Percentiles rank a stretch among this genome's conserved stretches.
Evolutionary conservation across 2,329 filamentous ascomycete species (phyloP).

Genomic region (Waltergamsia citrina): DNA sequence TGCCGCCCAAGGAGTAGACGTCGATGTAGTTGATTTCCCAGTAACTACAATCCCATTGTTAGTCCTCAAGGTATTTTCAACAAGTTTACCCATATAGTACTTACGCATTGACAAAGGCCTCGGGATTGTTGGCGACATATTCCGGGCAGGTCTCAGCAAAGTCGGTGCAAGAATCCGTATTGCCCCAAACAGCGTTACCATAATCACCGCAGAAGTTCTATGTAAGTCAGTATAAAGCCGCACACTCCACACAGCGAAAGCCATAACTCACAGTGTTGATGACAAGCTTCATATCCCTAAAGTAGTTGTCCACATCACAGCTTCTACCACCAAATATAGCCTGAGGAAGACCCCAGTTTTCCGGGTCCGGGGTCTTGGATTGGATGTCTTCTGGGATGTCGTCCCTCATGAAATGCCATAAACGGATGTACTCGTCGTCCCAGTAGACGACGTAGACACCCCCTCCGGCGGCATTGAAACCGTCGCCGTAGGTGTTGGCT

Average conservation of each 20-base stretch:
- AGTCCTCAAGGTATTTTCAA: constrained; percentile 10
- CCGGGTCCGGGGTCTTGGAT: constrained; percentile 49
- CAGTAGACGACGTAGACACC: constrained; percentile 65
- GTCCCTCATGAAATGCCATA: constrained; percentile 69
- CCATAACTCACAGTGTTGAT: constrained; percentile 48
- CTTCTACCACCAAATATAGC: constrained; percentile 55
- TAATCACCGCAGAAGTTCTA: constrained; percentile 70
- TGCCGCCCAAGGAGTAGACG: constrained; percentile 20
- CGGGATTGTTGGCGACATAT: constrained; percentile 35
- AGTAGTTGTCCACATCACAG: constrained; percentile 59
- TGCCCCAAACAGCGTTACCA: constrained; percentile 41
- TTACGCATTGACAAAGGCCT: constrained; percentile 28
- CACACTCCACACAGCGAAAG: background rate
- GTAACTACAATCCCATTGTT: too few relatives aligned
- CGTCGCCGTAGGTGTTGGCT: constrained; percentile 44
- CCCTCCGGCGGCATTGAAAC: constrained; percentile 58
- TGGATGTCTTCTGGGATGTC: constrained; percentile 57
- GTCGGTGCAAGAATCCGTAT: constrained; percentile 23
- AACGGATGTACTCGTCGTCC: constrained; percentile 55
- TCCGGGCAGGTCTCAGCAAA: constrained; percentile 34
- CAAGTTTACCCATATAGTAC: constrained; percentile 15
- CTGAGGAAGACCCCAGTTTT: constrained; percentile 57
- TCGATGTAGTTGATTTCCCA: constrained; percentile 49
- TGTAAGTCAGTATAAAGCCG: background rate
- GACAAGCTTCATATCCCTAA: constrained; percentile 61